Conservation (phyloP, 139 green algal genomes). For the Spirogloea muscicola region DNA sequence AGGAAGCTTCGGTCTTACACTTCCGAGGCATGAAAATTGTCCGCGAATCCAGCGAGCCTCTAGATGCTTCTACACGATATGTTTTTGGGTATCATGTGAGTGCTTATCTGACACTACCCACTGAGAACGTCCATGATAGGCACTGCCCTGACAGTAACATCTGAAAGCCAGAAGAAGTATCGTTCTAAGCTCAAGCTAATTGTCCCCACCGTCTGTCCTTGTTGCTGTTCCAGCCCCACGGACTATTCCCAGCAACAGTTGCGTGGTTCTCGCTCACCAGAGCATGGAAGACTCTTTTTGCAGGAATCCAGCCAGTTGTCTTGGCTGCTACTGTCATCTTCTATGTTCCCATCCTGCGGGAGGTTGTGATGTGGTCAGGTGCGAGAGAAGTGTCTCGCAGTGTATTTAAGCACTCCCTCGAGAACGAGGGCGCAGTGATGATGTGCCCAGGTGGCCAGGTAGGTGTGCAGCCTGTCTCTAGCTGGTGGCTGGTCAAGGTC, state of each 20-base stretch:
- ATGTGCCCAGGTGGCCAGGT: constrained; percentile 40
- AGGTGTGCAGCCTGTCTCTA: too few species aligned
- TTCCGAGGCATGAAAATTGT: constrained; percentile 40
- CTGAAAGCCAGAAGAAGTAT: not conserved
- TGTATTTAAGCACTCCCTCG: constrained; percentile 27
- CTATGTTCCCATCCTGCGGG: constrained; percentile 49
- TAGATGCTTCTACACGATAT: constrained; percentile 5
- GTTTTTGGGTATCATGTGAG: constrained; percentile 50
- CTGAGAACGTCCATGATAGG: not conserved
- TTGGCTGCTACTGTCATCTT: constrained; percentile 45
- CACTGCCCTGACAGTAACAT: not conserved
- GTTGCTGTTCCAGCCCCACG: constrained; percentile 54
- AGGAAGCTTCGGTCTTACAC: constrained; percentile 21
- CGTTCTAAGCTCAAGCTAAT: not conserved
- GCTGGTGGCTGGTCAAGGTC: too few species aligned
- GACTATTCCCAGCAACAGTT: constrained; percentile 37
- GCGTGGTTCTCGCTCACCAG: constrained; percentile 45
- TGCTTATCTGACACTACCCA: not conserved
- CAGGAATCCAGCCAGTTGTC: constrained; percentile 32
- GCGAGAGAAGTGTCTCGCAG: constrained; percentile 38
- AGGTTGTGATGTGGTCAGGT: constrained; percentile 47
- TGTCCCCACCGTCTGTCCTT: not conserved
- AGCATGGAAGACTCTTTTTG: constrained; percentile 33
- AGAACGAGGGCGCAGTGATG: constrained; percentile 18
- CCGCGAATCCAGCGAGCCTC: constrained; percentile 18